A percentile compares a stretch with the other conserved stretches of the same genome.
Evolutionary conservation across 805 yeast species (phyloP).

Genomic region (Pichia paraexigua): DNA sequence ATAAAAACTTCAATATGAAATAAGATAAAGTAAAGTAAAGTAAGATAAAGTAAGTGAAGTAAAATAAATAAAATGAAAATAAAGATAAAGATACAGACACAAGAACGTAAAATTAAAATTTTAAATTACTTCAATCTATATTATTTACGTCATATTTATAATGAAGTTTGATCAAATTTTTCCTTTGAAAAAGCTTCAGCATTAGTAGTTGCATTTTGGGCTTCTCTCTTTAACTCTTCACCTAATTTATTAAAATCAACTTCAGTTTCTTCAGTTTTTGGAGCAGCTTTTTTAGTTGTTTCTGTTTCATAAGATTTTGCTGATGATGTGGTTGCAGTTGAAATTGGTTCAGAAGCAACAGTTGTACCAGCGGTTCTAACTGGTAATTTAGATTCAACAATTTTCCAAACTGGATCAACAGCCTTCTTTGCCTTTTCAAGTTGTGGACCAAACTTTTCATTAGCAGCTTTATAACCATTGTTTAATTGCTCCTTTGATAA

Average conservation of each 20-base stretch:
- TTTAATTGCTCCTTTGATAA: conserved; percentile 44
- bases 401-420: conserved; percentile 59
- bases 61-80: not conserved
- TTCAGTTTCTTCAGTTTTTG: conserved; percentile 8
- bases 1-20: not conserved
- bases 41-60: too few species aligned
- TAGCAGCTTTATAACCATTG: conserved; percentile 32
- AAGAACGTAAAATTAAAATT: not conserved
- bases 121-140: not conserved
- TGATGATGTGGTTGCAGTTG: conserved; percentile 11
- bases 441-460: conserved; percentile 46
- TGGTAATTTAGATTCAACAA: conserved; percentile 50
- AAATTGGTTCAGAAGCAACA: conserved; percentile 25
- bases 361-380: conserved; percentile 67
- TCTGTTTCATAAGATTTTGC: conserved; percentile 5
- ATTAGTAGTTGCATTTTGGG: conserved; percentile 5
- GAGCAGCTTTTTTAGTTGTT: conserved; percentile 1
- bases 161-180: conserved; percentile 8
- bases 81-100: not conserved
- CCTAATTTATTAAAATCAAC: conserved; percentile 13
- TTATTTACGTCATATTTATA: not conserved
- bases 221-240: conserved; percentile 13
- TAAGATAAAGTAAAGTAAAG: not conserved
- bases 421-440: conserved; percentile 48
- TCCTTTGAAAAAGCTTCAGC: conserved; percentile 10